Conservation (phyloP, 73 alveolate species). For the Tetrahymena borealis region DNA sequence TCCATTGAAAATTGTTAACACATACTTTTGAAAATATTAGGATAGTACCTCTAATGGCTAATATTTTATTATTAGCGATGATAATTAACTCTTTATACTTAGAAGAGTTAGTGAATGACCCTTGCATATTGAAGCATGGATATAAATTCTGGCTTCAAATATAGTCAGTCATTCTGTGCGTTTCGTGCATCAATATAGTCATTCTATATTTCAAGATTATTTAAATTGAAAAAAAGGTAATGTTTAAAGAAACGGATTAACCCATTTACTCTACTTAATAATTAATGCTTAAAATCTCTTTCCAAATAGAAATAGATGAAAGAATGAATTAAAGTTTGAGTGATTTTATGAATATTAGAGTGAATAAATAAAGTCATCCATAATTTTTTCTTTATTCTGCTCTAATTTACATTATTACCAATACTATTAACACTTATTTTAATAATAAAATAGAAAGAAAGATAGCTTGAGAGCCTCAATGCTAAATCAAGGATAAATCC, state of each 20-base stretch:
- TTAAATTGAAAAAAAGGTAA: neutral
- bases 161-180: neutral
- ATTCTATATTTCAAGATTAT: neutral
- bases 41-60: neutral
- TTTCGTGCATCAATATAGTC: neutral
- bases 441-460: neutral
- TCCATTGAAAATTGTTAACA: no score
- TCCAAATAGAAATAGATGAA: no score
- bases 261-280: no score
- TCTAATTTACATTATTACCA: neutral
- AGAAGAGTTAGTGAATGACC: neutral
- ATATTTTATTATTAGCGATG: neutral
- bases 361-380: no score
- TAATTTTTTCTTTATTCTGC: neutral
- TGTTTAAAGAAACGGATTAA: neutral
- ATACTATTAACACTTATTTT: neutral
- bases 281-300: no score
- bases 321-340: no score
- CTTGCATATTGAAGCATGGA: neutral
- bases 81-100: neutral
- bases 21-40: no score
- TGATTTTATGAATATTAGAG: no score
- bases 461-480: neutral
- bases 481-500: neutral
- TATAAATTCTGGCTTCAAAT: neutral